These are phyloP conservation scores for Volvox africanus DNA, from an alignment of 139 green algal species.

Conservation along the genomic window DNA sequence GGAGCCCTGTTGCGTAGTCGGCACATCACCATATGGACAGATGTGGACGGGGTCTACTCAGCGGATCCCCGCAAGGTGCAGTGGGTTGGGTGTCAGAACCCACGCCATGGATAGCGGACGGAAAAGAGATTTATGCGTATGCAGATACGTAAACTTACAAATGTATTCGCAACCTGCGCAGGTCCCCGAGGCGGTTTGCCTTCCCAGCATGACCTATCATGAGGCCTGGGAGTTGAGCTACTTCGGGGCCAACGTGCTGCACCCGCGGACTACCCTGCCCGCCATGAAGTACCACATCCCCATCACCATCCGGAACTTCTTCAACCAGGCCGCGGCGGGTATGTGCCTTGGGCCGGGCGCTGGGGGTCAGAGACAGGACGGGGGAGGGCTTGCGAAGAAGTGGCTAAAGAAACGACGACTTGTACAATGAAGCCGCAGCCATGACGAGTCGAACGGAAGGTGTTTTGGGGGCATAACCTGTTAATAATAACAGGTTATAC, in stretches of 20 bases:
- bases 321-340: conserved; percentile 86
- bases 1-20: conserved; percentile 82
- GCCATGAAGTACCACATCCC: conserved; percentile 96
- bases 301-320: conserved; percentile 97
- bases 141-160: too few species aligned
- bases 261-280: conserved; percentile 96
- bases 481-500: too few species aligned
- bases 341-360: neutral
- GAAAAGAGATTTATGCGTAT: too few species aligned
- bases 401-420: too few species aligned
- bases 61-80: conserved; percentile 94
- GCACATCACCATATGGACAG: conserved; percentile 98
- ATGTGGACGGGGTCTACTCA: conserved; percentile 96
- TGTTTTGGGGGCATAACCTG: too few species aligned
- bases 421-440: too few species aligned
- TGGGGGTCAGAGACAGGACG: neutral
- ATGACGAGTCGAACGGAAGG: too few species aligned
- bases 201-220: conserved; percentile 89
- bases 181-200: conserved; percentile 86
- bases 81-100: too few species aligned
- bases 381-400: too few species aligned
- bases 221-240: conserved; percentile 98
- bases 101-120: too few species aligned
- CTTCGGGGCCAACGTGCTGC: conserved; percentile 98
- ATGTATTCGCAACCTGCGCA: conserved; percentile 21